Evolutionary conservation across 2,329 filamentous ascomycete genomes (phyloP).

Genomic region (Claviceps maximensis): DNA sequence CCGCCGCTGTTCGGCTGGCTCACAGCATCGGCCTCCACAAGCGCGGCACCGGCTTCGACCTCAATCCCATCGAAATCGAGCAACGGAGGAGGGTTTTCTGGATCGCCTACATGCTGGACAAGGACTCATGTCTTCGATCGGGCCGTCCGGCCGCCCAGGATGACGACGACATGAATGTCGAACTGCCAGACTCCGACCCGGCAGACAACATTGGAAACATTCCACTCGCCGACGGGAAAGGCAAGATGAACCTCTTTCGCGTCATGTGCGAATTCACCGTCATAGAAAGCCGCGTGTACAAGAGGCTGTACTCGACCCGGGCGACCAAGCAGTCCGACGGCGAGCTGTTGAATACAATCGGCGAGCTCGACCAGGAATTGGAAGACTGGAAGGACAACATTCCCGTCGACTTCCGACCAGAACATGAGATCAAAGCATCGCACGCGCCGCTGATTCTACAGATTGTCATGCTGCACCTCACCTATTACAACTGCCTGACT

Average conservation of each 20-base stretch:
- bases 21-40: slow-evolving; percentile 96
- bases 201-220: slow-evolving; percentile 91
- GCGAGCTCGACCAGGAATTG: slow-evolving; percentile 76
- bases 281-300: slow-evolving; percentile 92
- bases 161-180: slow-evolving; percentile 79
- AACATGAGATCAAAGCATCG: slow-evolving; percentile 86
- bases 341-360: slow-evolving; percentile 87
- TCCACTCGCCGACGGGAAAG: slow-evolving; percentile 72
- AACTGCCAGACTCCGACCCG: slow-evolving; percentile 82
- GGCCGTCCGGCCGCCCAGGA: slow-evolving; percentile 48
- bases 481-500: slow-evolving; percentile 94
- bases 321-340: slow-evolving; percentile 86
- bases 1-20: slow-evolving; percentile 77
- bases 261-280: slow-evolving; percentile 83
- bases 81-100: slow-evolving; percentile 60
- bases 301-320: slow-evolving; percentile 80
- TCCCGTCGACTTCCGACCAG: slow-evolving; percentile 89
- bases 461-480: slow-evolving; percentile 86
- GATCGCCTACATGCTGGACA: slow-evolving; percentile 54
- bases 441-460: slow-evolving; percentile 91
- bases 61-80: slow-evolving; percentile 88
- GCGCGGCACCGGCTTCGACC: slow-evolving; percentile 78
- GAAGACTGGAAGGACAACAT: slow-evolving; percentile 97
- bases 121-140: slow-evolving; percentile 46
- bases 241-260: slow-evolving; percentile 89